Base-by-base conservation (phyloP, 2,329 filamentous ascomycete genomes). In the Ophiostoma australiae region DNA sequence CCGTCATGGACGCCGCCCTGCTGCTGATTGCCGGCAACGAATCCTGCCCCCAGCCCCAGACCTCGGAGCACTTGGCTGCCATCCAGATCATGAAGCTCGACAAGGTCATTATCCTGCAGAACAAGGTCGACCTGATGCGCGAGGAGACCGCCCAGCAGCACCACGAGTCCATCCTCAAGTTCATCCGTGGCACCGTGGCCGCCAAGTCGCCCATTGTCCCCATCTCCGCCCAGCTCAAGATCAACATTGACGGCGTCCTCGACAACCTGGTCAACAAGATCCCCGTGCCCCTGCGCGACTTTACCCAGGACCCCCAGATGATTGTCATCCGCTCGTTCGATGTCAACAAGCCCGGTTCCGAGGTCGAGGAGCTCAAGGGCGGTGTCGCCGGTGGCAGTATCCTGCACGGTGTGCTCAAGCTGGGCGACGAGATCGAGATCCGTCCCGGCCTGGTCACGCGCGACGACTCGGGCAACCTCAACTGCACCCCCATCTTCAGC, bases 61-160 rank as follows among this genome's bases (percentile, higher is more conserved):
- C 95, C 23, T 97, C 94, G 33, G 95, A 99, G 84, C 95, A 99
- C 86, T 86, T 99, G 84, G 95, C 95, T 75, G 95, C 95, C 75
- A 98, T 99, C 79, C 95, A 99, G 82, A 99, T 99, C 80, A 99
- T 99, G 95, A 99, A 99, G 87, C 89, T 99, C 75, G 93, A 97
- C 82, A 96, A 99, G 84, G 97, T 99, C 82, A 97, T 99, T 80
- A 98, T 99, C 78, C 88, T 99, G 72, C 95, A 99, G 83, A 99
- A 99, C 86, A 99, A 99, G 88, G 95, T 99, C 78, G 95, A 99
- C 80, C 83, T 99, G 76, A 98, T 99, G 93, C 89, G 93, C 77
- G 92, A 97, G 85, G 94, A 98, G 80, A 92, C 91, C 74, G 95
- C 96, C 68, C 88, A 93, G 78, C 89, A 94, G 79, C 95, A 99